Conservation (phyloP, 78 protist genomes). For the Dictyostelium firmibasis region DNA sequence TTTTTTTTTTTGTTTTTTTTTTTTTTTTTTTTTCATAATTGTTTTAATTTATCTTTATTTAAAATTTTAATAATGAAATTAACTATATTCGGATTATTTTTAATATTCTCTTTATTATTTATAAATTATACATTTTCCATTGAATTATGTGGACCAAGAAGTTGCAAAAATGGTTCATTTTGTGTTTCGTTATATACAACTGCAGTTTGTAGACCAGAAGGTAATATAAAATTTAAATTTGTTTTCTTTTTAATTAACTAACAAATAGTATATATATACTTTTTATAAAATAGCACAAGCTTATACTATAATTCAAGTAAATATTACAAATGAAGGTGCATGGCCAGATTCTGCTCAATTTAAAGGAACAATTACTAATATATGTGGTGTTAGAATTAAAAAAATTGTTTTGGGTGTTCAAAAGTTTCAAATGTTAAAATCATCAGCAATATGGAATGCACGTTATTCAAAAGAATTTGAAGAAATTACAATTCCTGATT, state of each 20-base stretch:
- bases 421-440: slow-evolving; percentile 21
- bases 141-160: slow-evolving; percentile 74
- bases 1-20: neutral
- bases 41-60: no score
- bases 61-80: neutral
- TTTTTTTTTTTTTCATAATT: neutral
- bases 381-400: slow-evolving; percentile 20
- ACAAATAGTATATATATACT: no score
- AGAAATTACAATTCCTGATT: slow-evolving; percentile 46
- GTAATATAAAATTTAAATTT: neutral
- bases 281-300: slow-evolving; percentile 21
- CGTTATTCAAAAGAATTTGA: neutral
- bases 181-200: slow-evolving; percentile 35
- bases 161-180: slow-evolving; percentile 31
- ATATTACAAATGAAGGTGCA: slow-evolving; percentile 47
- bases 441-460: slow-evolving; percentile 67
- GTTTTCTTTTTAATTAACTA: no score
- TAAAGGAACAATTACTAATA: slow-evolving; percentile 48
- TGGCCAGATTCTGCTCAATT: slow-evolving; percentile 69
- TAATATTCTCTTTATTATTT: neutral
- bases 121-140: neutral
- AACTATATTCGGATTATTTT: neutral
- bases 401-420: slow-evolving; percentile 38
- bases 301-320: slow-evolving; percentile 3
- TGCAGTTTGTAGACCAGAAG: slow-evolving; percentile 58